Evolutionary conservation across 2,329 filamentous ascomycete species (phyloP), one percentile per base, ranked within the genome.

Genomic region (Botrytis medusae): DNA sequence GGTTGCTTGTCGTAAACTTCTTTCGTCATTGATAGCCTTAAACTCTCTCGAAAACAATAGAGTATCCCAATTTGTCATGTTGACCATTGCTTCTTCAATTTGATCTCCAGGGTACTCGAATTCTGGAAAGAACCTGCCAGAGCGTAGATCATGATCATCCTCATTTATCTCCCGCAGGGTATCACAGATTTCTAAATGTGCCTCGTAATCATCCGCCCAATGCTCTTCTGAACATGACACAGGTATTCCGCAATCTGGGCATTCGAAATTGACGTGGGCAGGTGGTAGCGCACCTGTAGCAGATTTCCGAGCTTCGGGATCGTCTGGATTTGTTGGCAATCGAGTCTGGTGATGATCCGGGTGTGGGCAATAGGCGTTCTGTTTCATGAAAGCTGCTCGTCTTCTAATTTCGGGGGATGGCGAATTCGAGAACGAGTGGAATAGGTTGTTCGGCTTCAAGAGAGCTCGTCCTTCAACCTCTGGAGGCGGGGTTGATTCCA

Each of bases 51-150:
- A 97, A 81, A 97, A 99, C 80, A 99, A 86, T 78, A 97, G 93
- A 0, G 96, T 98, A 82, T 99, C 96, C 96, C 96, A 99, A 82
- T 97, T 99, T 61, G 92, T 97, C 92, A 99, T 95, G 83, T 99
- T 99, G 77, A 98, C 90, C 77, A 96, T 87, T 48, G 94, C 93
- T 82, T 98, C 95, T 77, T 98, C 95, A 81, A 98, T 90, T 84
- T 98, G 95, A 72, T 91, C 87, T 22, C 92, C 93, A 0, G 96
- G 94, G 80, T 97, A 97, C 75, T 95, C 90, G 80, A 97, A 98
- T 82, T 99, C 97, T 22, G 93, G 91, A 83, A 99, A 99, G 82
- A 94, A 92, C 42, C 96, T 89, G 5, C 96, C 96, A 29, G 94
- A 97, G 69, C 92, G 88, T 77, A 99, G 84, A 82, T 99, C 96